Base-by-base conservation (phyloP, 1,284 basidiomycete species). In the Chalciporus sp. region DNA sequence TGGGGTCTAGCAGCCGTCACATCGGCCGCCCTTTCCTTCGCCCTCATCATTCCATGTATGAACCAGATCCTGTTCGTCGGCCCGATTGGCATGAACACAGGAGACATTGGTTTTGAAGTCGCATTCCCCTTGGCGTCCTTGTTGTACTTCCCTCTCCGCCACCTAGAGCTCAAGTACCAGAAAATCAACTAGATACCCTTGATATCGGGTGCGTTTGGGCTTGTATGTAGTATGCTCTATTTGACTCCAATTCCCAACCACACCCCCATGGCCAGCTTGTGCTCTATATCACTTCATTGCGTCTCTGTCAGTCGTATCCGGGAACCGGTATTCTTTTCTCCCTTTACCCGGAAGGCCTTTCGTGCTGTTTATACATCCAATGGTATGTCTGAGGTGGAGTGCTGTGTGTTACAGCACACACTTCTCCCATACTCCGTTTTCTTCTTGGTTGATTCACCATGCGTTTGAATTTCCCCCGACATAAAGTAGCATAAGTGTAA, bases 21-120 rank as follows among this genome's bases (percentile, higher is more conserved):
- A 0, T 82, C 88, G 8, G 74, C 72, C 19, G 47, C 80, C 0
- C 60, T 77, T 35, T 76, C 80, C 3, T 83, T 85, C 57, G 80
- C 71, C 23, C 72, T 89, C 16, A 73, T 88, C n/a, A 72, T 90
- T 19, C 86, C 85, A 16, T 81, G 76, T 59, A 90, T 91, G 82
- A 71, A 81, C 52, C 87, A 91, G 66, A 80, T 79, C 8, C 91
- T 87, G 88, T 91, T 82, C 61, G 72, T 76, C 0, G 89, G 89
- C 1, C 88, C 88, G 3, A 82, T 91, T 42, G 89, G 83, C n/a
- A 63, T 72, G 54, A 75, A 53, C n/a, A 78, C 87, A 16, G 89
- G 89, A 1, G 89, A 91, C 68, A 83, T 91, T 55, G 89, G 88
- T n/a, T 88, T 91, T 56, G 86, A 90, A 70, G 69, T 89, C 19